Conservation (phyloP, 2,329 filamentous ascomycete genomes). For the Xylaria arbuscula region DNA sequence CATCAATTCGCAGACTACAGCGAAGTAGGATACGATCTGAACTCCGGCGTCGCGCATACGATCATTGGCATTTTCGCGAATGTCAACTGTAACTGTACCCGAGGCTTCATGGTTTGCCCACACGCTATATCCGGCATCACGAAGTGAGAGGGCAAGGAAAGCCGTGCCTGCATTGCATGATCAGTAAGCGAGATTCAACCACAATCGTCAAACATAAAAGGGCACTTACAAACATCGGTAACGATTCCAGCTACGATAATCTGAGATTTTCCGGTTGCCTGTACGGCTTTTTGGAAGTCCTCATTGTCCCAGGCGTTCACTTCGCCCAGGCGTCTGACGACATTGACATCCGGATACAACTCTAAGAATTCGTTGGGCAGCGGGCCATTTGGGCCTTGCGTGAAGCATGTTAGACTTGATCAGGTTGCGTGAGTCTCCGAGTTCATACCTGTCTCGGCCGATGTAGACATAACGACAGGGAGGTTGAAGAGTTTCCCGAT, state of each 20-base stretch:
- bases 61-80: conserved; percentile 72
- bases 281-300: conserved; percentile 73
- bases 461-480: conserved; percentile 77
- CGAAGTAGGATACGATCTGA: conserved; percentile 70
- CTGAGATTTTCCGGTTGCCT: conserved; percentile 73
- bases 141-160: conserved; percentile 78
- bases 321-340: conserved; percentile 76
- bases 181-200: background rate
- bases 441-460: conserved; percentile 64
- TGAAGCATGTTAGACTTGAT: background rate
- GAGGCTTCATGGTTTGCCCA: conserved; percentile 79
- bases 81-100: conserved; percentile 71
- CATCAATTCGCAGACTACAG: conserved; percentile 75
- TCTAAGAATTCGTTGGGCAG: conserved; percentile 75
- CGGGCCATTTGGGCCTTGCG: conserved; percentile 74
- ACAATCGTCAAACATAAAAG: background rate
- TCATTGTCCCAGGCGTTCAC: conserved; percentile 82
- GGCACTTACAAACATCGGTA: conserved; percentile 74
- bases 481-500: conserved; percentile 74
- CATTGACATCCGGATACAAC: conserved; percentile 73
- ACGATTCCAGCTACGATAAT: conserved; percentile 78
- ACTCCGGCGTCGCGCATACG: conserved; percentile 76
- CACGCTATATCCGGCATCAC: conserved; percentile 77
- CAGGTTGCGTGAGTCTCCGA: background rate
- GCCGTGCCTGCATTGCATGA: conserved; percentile 61